Evolutionary conservation across 2,329 filamentous ascomycete species (phyloP), one percentile per base, ranked within the genome.

Genomic region (Malbranchea cinnamomea): DNA sequence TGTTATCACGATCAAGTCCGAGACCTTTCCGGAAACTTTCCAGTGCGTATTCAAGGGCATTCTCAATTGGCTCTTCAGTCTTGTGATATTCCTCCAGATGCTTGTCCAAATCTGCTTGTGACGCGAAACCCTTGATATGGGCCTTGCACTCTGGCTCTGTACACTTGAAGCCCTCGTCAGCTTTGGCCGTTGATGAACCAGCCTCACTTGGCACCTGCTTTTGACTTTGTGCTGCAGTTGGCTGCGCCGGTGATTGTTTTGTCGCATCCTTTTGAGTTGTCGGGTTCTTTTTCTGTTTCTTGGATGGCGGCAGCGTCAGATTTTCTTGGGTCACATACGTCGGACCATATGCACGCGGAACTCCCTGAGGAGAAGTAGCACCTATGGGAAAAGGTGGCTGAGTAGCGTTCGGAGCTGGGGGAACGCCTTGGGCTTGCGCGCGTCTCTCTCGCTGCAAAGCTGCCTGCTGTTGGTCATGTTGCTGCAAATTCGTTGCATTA

Each of bases 41-140:
- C 5, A 74, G 41, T 15, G 65, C 60, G 44, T 63, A 76, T n/a
- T 62, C 55, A 17, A 73, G 49, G 18, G 68, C 63, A 44, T 75
- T 59, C 4, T 60, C 64, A 21, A 73, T 56, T 2, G 52, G 48
- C 25, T 56, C 50, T 36, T 62, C 57, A 14, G 50, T 59, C 38
- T 62, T 60, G 46, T 75, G 71, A 11, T 50, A 54, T 13, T 67
- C 61, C 28, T 60, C 60, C 15, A 62, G 46, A 39, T 76, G 71
- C 22, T 61, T 60, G 19, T 68, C 62, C 31, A 75, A 50, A 30
- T 65, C 66, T 11, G 52, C 57, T 41, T 68, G 62, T 1, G 60
- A 66, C 4, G 61, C 50, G 35, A 74, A 74, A 3, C 69, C 69
- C 34, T 60, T 61, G 31, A 62, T 50, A 33, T 64, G 59, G 41